Percentiles rank a stretch among this genome's conserved stretches.
phyloP scores from a whole-genome alignment of 1,284 basidiomycete genomes.

The Boletellus sp. region DNA sequence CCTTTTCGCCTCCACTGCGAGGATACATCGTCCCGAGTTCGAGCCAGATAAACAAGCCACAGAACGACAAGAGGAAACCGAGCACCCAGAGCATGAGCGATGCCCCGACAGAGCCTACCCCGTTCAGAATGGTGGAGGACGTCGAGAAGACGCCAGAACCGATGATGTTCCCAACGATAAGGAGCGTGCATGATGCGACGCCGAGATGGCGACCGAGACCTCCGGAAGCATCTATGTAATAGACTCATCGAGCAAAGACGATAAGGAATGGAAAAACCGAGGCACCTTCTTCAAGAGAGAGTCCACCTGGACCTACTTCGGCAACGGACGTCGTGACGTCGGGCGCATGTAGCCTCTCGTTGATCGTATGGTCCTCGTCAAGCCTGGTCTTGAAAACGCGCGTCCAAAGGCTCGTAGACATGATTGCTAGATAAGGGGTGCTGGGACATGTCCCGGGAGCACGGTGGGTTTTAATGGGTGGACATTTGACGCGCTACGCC shows the following conservation, averaged over 20 bases:
- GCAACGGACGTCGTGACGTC: not conserved
- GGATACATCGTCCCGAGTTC: slow-evolving; percentile 56
- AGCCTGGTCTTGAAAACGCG: not conserved
- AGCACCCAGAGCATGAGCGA: slow-evolving; percentile 57
- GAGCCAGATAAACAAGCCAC: slow-evolving; percentile 54
- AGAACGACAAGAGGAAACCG: slow-evolving; percentile 49
- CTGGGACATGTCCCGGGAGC: too few relatives aligned
- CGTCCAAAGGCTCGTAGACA: slow-evolving; percentile 7
- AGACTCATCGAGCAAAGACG: not conserved
- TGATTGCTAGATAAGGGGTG: not conserved
- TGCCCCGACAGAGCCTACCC: slow-evolving; percentile 50
- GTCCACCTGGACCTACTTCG: slow-evolving; percentile 17
- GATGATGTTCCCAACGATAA: slow-evolving; percentile 51
- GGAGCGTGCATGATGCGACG: slow-evolving; percentile 47
- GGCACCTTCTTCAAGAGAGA: slow-evolving; percentile 29
- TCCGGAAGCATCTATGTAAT: slow-evolving; percentile 38
- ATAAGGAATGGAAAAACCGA: not conserved
- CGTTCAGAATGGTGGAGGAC: slow-evolving; percentile 51
- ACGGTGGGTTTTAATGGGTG: too few relatives aligned
- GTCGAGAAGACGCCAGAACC: slow-evolving; percentile 67
- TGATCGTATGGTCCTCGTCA: not conserved
- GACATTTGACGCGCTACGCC: too few relatives aligned
- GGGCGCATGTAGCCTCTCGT: not conserved
- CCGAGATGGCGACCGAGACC: slow-evolving; percentile 52
- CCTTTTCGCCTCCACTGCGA: slow-evolving; percentile 54